Conservation (phyloP, 2,329 filamentous ascomycete genomes). For the Neodidymelliopsis sp. region DNA sequence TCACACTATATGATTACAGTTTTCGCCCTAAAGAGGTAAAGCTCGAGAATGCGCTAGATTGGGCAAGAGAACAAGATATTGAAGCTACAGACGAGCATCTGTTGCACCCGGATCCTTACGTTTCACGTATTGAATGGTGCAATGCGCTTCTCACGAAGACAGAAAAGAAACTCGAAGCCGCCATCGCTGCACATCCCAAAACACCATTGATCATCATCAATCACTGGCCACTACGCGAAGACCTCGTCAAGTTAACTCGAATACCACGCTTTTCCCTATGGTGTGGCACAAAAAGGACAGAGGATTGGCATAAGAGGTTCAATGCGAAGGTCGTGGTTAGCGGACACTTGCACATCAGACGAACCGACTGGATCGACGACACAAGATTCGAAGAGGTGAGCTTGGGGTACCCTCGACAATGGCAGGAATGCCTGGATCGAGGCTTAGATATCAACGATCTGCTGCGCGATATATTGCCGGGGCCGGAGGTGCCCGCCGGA, state of each 20-base stretch:
- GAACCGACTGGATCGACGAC: conserved; percentile 57
- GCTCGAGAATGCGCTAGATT: conserved; percentile 57
- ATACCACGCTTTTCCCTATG: conserved; percentile 56
- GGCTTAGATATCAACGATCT: conserved; percentile 56
- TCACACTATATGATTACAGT: conserved; percentile 68
- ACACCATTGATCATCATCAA: conserved; percentile 53
- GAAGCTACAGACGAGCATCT: conserved; percentile 56
- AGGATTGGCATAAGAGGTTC: conserved; percentile 56
- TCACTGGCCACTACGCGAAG: conserved; percentile 57
- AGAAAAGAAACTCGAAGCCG: conserved; percentile 51
- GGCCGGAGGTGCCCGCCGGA: conserved; percentile 43
- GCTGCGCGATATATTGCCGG: conserved; percentile 56
- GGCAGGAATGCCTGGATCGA: conserved; percentile 53
- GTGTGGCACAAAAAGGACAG: conserved; percentile 58
- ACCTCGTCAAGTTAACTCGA: conserved; percentile 52
- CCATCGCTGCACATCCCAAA: conserved; percentile 38
- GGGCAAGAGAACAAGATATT: conserved; percentile 56
- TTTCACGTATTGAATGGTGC: conserved; percentile 56
- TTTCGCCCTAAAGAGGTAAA: conserved; percentile 61
- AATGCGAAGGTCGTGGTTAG: conserved; percentile 57
- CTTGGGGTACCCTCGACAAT: conserved; percentile 57
- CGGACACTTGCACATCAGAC: conserved; percentile 55
- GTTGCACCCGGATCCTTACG: conserved; percentile 55
- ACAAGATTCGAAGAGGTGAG: conserved; percentile 58
- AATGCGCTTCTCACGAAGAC: conserved; percentile 50